phyloP scores from a whole-genome alignment of 805 yeast species.

The Ogataea populi-albae region DNA sequence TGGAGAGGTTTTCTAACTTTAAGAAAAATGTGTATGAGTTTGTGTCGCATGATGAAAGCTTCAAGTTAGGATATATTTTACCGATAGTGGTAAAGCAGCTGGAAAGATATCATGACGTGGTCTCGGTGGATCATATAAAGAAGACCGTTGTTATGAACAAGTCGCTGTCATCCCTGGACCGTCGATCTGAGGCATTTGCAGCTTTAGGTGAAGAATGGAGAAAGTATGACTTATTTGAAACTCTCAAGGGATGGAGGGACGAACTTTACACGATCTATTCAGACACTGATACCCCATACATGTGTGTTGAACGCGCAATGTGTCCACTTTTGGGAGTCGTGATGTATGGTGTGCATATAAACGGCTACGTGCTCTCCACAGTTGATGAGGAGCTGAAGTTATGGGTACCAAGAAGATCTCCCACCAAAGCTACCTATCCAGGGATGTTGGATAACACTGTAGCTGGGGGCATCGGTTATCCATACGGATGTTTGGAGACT shows the following conservation, averaged over 20 bases:
- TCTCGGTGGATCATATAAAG: slow-evolving; percentile 26
- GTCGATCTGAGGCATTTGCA: slow-evolving; percentile 40
- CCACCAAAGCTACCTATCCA: slow-evolving; percentile 82
- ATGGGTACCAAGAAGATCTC: slow-evolving; percentile 86
- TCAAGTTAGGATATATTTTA: slow-evolving; percentile 39
- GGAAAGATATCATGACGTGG: slow-evolving; percentile 15
- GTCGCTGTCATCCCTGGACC: slow-evolving; percentile 36
- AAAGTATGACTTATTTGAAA: slow-evolving; percentile 34
- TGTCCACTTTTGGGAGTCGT: slow-evolving; percentile 80
- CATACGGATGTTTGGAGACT: slow-evolving; percentile 72
- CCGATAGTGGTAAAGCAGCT: slow-evolving; percentile 33
- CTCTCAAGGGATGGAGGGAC: slow-evolving; percentile 74
- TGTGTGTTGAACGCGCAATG: slow-evolving; percentile 75
- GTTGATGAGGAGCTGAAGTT: slow-evolving; percentile 45
- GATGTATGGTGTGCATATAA: slow-evolving; percentile 87
- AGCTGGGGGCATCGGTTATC: slow-evolving; percentile 92
- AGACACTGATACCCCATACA: slow-evolving; percentile 53
- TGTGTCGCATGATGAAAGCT: slow-evolving; percentile 35
- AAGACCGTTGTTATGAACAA: slow-evolving; percentile 31
- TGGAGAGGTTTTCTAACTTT: slow-evolving; percentile 11
- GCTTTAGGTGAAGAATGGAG: slow-evolving; percentile 42
- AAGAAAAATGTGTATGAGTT: slow-evolving; percentile 30
- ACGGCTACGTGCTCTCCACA: slow-evolving; percentile 55
- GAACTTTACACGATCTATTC: slow-evolving; percentile 76
- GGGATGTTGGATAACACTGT: slow-evolving; percentile 89